Evolutionary conservation across 2,329 filamentous ascomycete genomes (phyloP), one percentile per base, ranked within the genome.

Genomic region (Pseudogymnoascus sp.): DNA sequence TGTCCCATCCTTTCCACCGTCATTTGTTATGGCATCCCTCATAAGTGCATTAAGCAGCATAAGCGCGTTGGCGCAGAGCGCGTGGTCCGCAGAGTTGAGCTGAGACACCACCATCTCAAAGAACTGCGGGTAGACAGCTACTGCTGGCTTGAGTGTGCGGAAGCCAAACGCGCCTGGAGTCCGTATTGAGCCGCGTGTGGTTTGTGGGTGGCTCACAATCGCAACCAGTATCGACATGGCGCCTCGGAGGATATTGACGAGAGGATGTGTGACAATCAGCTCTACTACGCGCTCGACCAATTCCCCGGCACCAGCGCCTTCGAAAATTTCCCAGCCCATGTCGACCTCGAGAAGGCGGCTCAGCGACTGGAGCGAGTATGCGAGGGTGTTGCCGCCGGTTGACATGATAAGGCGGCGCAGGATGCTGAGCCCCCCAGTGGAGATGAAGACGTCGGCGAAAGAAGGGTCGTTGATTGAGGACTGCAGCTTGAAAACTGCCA

Each of bases 401-500:
- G 85, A 84, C 80, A 97, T 86, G 67, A 94, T 91, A 62, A 97
- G 81, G 63, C 90, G 86, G 62, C 91, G 86, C 70, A 99, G 79
- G 68, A 93, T 86, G 68, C 86, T 82, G 67, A 97, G 81, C 3
- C 94, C 94, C 63, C 92, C 92, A 60, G 92, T 90, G 61, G 89
- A 86, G 66, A 97, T 96, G 78, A 99, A 99, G 70, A 95, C 87
- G 75, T 97, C 94, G 71, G 94, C 94, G 75, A 97, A 97, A 60
- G 92, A 89, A 25, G 93, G 93, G 77, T 99, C 94, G 73, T 92
- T 93, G 76, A 99, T 96, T 66, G 91, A 92, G 67, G 85, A 88
- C 77, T 99, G 94, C 68, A 99, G 85, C 79, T 97, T 97, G 84
- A 99, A 99, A 65, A 95, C 94, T 65, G 94, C 94, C 91, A 97